Conservation (phyloP, 345 rosid genomes). For the sweet orange (Citrus sinensis) region DNA sequence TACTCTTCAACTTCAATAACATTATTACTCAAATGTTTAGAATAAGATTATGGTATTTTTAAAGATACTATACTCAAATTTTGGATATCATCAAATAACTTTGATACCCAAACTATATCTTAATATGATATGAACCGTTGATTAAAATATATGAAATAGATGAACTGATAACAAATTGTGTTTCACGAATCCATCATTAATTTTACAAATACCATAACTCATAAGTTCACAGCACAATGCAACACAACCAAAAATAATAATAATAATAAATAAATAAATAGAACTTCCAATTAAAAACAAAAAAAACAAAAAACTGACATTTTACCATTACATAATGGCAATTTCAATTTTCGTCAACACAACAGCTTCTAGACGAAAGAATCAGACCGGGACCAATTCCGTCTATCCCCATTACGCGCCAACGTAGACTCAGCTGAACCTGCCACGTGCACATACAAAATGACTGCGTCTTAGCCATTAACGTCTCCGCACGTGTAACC, state of each 20-base stretch:
- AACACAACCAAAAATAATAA: not conserved
- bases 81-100: too few species aligned
- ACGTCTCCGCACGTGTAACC: not conserved
- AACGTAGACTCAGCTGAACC: conserved; percentile 20
- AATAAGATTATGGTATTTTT: too few species aligned
- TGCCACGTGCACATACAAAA: conserved; percentile 7
- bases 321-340: not conserved
- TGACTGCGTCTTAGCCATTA: conserved; percentile 2
- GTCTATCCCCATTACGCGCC: conserved; percentile 22
- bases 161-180: too few species aligned
- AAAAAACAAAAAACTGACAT: not conserved
- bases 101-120: too few species aligned
- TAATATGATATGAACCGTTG: too few species aligned
- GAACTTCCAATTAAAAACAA: not conserved
- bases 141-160: too few species aligned
- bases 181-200: too few species aligned
- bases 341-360: conserved; percentile 10
- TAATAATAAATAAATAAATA: not conserved
- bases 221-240: too few species aligned
- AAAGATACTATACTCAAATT: too few species aligned
- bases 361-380: conserved; percentile 4
- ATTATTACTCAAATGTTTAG: too few species aligned
- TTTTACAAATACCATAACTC: too few species aligned
- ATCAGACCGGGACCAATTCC: conserved; percentile 14
- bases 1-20: too few species aligned